A percentile compares a stretch with the other conserved stretches of the same genome.
Evolutionary conservation across 345 rosid species (phyloP).

Genomic region (Brassica cretica): DNA sequence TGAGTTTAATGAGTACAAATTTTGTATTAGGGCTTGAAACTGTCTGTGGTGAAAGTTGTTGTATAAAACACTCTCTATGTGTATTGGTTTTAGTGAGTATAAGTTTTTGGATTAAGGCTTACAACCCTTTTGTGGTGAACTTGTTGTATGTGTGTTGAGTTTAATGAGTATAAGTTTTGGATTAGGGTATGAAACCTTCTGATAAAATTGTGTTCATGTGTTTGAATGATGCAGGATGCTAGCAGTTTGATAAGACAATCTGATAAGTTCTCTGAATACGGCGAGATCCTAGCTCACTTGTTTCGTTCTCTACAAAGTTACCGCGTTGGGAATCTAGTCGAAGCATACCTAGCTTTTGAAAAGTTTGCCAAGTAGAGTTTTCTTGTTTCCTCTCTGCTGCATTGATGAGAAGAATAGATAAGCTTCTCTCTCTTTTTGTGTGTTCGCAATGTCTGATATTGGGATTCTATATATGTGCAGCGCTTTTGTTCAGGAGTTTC

Average conservation of each 20-base stretch:
- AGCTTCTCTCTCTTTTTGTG: background rate
- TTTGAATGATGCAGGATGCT: constrained; percentile 55
- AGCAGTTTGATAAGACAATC: constrained; percentile 76
- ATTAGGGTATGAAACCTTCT: constrained; percentile 3
- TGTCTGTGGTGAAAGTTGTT: background rate
- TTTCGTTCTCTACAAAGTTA: constrained; percentile 83
- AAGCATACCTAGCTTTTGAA: constrained; percentile 74
- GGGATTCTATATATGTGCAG: constrained; percentile 42
- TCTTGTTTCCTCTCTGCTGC: constrained; percentile 16
- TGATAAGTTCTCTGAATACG: constrained; percentile 65
- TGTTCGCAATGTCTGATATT: background rate
- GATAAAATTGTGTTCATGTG: background rate
- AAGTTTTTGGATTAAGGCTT: constrained; percentile 2
- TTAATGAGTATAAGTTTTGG: constrained; percentile 12
- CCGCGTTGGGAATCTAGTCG: constrained; percentile 64
- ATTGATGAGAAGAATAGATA: background rate
- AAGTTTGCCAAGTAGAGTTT: constrained; percentile 70
- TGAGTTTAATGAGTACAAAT: constrained; percentile 11
- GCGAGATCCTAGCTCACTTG: constrained; percentile 61
- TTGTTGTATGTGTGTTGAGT: constrained; percentile 1
- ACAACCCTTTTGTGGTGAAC: background rate
- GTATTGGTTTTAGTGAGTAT: constrained; percentile 13
- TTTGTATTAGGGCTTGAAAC: constrained; percentile 6
- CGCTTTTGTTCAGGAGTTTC: constrained; percentile 94
- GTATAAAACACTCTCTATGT: background rate